Percentiles rank a stretch among this genome's conserved stretches.
Evolutionary conservation across 2,329 filamentous ascomycete genomes (phyloP).

Genomic region (Aspergillus texensis): DNA sequence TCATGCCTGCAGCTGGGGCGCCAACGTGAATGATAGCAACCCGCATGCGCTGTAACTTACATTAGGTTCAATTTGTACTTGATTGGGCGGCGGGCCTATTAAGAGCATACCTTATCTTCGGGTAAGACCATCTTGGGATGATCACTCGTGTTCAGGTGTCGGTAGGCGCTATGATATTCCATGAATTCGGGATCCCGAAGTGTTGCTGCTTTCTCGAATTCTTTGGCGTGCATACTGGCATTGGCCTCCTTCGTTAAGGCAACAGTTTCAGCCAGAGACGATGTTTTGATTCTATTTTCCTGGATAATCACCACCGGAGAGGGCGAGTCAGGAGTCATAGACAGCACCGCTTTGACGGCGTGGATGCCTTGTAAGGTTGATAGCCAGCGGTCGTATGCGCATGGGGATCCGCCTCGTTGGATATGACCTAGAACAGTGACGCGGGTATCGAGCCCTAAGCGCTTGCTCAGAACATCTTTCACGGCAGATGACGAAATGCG

Average conservation of each 20-base stretch:
- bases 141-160: slow-evolving; percentile 82
- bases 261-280: slow-evolving; percentile 87
- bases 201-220: slow-evolving; percentile 85
- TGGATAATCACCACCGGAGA: slow-evolving; percentile 95
- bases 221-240: slow-evolving; percentile 76
- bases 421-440: slow-evolving; percentile 96
- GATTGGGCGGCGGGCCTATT: no score
- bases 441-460: slow-evolving; percentile 83
- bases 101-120: slow-evolving; percentile 63
- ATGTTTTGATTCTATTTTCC: slow-evolving; percentile 95
- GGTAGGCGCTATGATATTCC: slow-evolving; percentile 86
- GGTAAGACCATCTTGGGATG: slow-evolving; percentile 70
- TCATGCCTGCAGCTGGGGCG: slow-evolving; percentile 96
- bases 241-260: slow-evolving; percentile 82
- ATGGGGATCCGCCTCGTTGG: slow-evolving; percentile 90
- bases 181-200: slow-evolving; percentile 90
- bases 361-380: slow-evolving; percentile 92
- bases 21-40: slow-evolving; percentile 97
- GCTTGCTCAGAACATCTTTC: slow-evolving; percentile 82
- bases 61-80: neutral
- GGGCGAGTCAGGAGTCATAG: slow-evolving; percentile 83
- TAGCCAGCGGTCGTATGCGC: slow-evolving; percentile 92
- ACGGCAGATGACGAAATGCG: slow-evolving; percentile 81
- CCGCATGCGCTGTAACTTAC: slow-evolving; percentile 70
- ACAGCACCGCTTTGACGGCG: slow-evolving; percentile 87